These are phyloP conservation scores for Phytopythium chamaehyphon DNA, from an alignment of 352 stramenopile species.

Conservation along the genomic window DNA sequence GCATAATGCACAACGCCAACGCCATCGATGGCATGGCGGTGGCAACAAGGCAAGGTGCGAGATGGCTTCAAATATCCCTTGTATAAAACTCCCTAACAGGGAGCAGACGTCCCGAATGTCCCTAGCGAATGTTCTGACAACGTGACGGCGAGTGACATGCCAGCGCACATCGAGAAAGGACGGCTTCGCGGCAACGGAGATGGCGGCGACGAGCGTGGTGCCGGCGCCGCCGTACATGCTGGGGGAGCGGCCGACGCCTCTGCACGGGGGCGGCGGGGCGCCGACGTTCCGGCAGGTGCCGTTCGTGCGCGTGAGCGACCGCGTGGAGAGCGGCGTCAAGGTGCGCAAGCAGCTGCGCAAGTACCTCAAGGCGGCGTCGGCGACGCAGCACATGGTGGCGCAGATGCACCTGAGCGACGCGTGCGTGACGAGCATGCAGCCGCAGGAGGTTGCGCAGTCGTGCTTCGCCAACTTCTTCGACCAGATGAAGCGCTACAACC, in stretches of 20 bases:
- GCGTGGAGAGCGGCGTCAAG: slow-evolving; percentile 76
- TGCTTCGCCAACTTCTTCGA: slow-evolving; percentile 77
- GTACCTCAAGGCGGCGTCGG: slow-evolving; percentile 74
- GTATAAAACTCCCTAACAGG: too few relatives aligned
- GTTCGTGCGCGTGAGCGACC: slow-evolving; percentile 74
- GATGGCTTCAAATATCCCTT: too few relatives aligned
- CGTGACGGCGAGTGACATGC: slow-evolving; percentile 13
- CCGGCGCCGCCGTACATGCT: slow-evolving; percentile 75
- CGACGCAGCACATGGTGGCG: slow-evolving; percentile 75
- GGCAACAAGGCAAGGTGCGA: too few relatives aligned
- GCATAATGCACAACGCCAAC: too few relatives aligned
- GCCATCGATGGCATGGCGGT: too few relatives aligned
- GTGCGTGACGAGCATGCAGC: slow-evolving; percentile 67
- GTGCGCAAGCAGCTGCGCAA: slow-evolving; percentile 82
- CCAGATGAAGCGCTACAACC: slow-evolving; percentile 79
- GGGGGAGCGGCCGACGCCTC: slow-evolving; percentile 58
- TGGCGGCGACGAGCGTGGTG: slow-evolving; percentile 19
- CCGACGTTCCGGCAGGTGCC: slow-evolving; percentile 75
- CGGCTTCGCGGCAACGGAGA: slow-evolving; percentile 6
- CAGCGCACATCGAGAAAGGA: background rate
- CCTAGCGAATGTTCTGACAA: too few relatives aligned
- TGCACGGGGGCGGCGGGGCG: slow-evolving; percentile 43
- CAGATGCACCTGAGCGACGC: slow-evolving; percentile 79
- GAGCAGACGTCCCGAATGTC: too few relatives aligned
- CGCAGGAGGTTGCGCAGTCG: slow-evolving; percentile 76